Conservation (phyloP, 805 yeast genomes). For the Sugiyamaella valdiviana region DNA sequence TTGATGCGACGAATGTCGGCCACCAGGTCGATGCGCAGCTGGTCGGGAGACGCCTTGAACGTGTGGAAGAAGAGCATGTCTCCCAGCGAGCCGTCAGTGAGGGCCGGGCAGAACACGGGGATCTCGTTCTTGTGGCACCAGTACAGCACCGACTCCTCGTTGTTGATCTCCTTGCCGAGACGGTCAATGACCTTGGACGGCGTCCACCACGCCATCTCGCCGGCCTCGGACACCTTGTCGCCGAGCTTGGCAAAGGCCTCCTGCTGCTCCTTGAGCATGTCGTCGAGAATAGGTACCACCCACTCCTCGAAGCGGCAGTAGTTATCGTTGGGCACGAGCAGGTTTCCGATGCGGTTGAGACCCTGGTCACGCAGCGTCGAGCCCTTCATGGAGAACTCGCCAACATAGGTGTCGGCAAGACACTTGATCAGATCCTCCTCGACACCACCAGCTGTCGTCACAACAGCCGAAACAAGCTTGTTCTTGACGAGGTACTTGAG, state of each 20-base stretch:
- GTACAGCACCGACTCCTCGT: slow-evolving; percentile 86
- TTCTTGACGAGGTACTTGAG: slow-evolving; percentile 84
- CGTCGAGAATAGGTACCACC: slow-evolving; percentile 92
- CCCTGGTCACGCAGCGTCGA: slow-evolving; percentile 83
- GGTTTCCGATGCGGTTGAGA: slow-evolving; percentile 94
- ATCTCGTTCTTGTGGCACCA: slow-evolving; percentile 98
- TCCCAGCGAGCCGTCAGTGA: slow-evolving; percentile 97
- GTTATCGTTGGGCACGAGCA: slow-evolving; percentile 95
- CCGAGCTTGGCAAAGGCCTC: slow-evolving; percentile 51
- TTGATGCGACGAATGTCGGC: slow-evolving; percentile 89
- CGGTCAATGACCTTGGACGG: slow-evolving; percentile 91
- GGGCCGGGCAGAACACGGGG: slow-evolving; percentile 95
- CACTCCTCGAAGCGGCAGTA: slow-evolving; percentile 97
- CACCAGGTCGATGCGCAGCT: slow-evolving; percentile 84
- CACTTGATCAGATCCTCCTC: slow-evolving; percentile 97
- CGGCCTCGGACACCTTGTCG: slow-evolving; percentile 50
- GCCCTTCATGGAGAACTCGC: slow-evolving; percentile 83
- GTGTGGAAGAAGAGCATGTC: slow-evolving; percentile 99
- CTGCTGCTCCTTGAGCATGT: slow-evolving; percentile 83
- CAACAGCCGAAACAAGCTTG: slow-evolving; percentile 90
- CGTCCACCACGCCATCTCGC: slow-evolving; percentile 68
- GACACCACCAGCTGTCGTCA: slow-evolving; percentile 96
- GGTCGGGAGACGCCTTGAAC: slow-evolving; percentile 86
- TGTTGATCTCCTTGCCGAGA: slow-evolving; percentile 89
- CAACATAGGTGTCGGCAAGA: slow-evolving; percentile 91